Evolutionary conservation across 306 rosid species (phyloP).

Genomic region (Begonia loranthoides): DNA sequence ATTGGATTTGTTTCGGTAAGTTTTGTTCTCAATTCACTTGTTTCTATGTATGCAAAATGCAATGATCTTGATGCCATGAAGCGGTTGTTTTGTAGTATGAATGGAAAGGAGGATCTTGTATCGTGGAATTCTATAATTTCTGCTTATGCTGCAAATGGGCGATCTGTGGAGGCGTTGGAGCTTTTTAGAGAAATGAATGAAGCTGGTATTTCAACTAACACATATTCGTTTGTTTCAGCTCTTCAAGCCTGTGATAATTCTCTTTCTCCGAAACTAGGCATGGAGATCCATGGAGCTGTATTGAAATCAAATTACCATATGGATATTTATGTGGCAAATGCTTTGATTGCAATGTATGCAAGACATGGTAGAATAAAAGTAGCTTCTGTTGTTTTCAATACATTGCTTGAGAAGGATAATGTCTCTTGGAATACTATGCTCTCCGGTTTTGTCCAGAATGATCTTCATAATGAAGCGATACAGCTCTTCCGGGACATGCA

Average conservation of each 20-base stretch:
- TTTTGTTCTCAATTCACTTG: slow-evolving; percentile 50
- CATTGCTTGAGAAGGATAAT: slow-evolving; percentile 33
- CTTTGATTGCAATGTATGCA: slow-evolving; percentile 56
- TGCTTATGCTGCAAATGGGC: slow-evolving; percentile 35
- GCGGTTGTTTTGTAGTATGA: slow-evolving; percentile 30
- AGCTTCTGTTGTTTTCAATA: slow-evolving; percentile 30
- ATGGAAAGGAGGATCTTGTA: slow-evolving; percentile 38
- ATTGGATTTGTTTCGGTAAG: slow-evolving; percentile 28
- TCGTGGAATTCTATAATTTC: slow-evolving; percentile 66
- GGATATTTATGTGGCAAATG: slow-evolving; percentile 48
- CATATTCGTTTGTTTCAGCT: slow-evolving; percentile 52
- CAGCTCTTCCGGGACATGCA: slow-evolving; percentile 33
- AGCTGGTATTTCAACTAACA: slow-evolving; percentile 19
- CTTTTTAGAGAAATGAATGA: slow-evolving; percentile 43
- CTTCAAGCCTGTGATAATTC: slow-evolving; percentile 60
- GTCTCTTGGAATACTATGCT: slow-evolving; percentile 61
- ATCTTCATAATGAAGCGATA: slow-evolving; percentile 30
- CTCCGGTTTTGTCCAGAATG: slow-evolving; percentile 56
- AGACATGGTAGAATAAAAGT: slow-evolving; percentile 35
- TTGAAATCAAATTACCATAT: slow-evolving; percentile 29
- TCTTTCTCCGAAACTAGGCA: slow-evolving; percentile 25
- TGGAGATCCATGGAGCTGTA: slow-evolving; percentile 44
- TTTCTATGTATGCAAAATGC: slow-evolving; percentile 58
- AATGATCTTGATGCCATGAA: slow-evolving; percentile 35
- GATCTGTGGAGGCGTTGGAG: slow-evolving; percentile 30